Evolutionary conservation across 805 yeast genomes (phyloP).

Genomic region (Komagataella phaffii): DNA sequence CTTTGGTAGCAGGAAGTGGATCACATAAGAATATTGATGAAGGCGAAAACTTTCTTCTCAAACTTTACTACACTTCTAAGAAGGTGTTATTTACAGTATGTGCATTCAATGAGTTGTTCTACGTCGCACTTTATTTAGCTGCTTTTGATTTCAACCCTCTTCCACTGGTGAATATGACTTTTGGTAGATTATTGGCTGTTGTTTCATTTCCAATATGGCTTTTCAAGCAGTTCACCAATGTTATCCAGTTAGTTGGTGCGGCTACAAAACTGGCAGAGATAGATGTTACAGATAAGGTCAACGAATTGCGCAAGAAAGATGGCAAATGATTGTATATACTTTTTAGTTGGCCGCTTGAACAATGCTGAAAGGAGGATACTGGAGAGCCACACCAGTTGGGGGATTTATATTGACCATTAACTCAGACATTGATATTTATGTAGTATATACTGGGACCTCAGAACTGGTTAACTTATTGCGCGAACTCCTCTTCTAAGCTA

Average conservation of each 20-base stretch:
- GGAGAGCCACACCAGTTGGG: background rate
- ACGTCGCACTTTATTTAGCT: conserved; percentile 74
- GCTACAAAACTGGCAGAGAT: conserved; percentile 64
- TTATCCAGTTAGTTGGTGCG: conserved; percentile 80
- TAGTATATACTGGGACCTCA: background rate
- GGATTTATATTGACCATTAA: background rate
- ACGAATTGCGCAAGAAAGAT: background rate
- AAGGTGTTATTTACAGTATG: conserved; percentile 78
- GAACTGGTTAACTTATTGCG: background rate
- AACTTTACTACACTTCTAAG: conserved; percentile 79
- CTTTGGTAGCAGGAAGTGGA: conserved; percentile 61
- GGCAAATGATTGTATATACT: background rate
- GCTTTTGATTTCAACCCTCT: conserved; percentile 38
- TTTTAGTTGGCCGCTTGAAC: background rate
- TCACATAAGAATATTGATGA: conserved; percentile 77
- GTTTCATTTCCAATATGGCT: conserved; percentile 75
- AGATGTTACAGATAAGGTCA: conserved; percentile 48
- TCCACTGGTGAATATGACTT: conserved; percentile 20
- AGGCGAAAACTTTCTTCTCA: conserved; percentile 57
- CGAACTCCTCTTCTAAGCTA: background rate
- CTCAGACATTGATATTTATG: background rate
- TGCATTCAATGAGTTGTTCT: conserved; percentile 86
- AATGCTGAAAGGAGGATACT: background rate
- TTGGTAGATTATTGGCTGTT: conserved; percentile 23
- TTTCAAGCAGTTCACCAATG: conserved; percentile 83